Percentiles rank a stretch among this genome's conserved stretches.
Evolutionary conservation across 805 yeast genomes (phyloP).

Genomic region (Candida maesae): DNA sequence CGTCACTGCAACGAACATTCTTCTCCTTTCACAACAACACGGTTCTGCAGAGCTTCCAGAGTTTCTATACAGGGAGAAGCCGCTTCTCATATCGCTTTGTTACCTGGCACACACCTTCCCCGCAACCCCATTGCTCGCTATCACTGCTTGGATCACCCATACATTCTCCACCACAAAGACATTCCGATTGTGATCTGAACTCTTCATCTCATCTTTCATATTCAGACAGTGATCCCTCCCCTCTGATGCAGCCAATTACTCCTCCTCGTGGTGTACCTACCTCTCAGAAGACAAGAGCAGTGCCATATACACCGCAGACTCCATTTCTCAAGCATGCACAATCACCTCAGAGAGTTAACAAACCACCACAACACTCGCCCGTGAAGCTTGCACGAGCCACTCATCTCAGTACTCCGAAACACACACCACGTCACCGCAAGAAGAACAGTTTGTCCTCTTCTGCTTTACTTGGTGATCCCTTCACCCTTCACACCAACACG

Average conservation of each 20-base stretch:
- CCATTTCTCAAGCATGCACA: constrained; percentile 19
- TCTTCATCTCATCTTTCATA: not conserved
- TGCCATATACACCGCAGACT: constrained; percentile 21
- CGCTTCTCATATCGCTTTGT: not conserved
- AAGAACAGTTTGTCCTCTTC: constrained; percentile 16
- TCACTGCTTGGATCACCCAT: not conserved
- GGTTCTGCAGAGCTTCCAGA: no score
- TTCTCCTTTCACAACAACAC: not conserved
- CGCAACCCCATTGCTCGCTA: not conserved
- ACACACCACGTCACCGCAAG: constrained; percentile 25
- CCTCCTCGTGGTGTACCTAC: constrained; percentile 20
- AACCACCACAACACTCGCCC: constrained; percentile 10
- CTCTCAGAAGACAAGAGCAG: constrained; percentile 9
- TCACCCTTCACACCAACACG: constrained; percentile 8
- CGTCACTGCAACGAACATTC: not conserved
- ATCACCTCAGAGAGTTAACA: constrained; percentile 7
- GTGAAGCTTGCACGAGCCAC: constrained; percentile 3
- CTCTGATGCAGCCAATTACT: constrained; percentile 23
- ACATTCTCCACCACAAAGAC: not conserved
- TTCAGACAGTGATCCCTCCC: not conserved
- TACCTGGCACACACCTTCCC: not conserved
- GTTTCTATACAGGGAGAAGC: no score
- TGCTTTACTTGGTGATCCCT: constrained; percentile 7
- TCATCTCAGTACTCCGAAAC: constrained; percentile 20
- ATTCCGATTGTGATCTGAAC: not conserved